phyloP scores from a whole-genome alignment of 164 flowering plant species.

The Vitis amurensis region DNA sequence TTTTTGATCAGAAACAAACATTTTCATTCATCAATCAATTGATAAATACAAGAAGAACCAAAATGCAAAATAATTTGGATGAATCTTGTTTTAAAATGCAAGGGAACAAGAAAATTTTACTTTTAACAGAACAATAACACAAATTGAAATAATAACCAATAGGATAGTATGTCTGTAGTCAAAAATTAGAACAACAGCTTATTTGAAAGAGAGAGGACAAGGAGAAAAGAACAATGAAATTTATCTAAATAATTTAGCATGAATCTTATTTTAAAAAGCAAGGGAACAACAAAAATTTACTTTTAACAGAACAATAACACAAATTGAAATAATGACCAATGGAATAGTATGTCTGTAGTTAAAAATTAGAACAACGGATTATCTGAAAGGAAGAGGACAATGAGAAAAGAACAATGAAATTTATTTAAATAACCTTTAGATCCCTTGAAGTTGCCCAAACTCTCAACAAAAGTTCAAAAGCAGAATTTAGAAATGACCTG shows the following conservation, averaged over 20 bases:
- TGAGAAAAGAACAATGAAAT: neutral
- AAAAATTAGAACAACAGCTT: neutral
- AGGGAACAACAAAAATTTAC: neutral
- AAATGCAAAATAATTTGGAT: constrained; percentile 12
- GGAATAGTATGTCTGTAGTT: neutral
- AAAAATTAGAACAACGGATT: neutral
- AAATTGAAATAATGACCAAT: neutral
- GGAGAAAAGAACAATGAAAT: neutral
- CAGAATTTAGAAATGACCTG: constrained; percentile 96
- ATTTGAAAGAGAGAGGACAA: neutral
- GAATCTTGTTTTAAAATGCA: neutral
- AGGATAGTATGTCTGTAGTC: neutral
- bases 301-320: too few species aligned
- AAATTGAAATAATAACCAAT: neutral
- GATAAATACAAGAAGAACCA: too few species aligned
- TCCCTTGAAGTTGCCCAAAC: constrained; percentile 96
- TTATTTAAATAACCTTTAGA: constrained; percentile 57
- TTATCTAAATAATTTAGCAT: constrained; percentile 13
- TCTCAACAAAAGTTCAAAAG: constrained; percentile 90
- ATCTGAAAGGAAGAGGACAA: neutral
- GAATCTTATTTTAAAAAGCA: neutral
- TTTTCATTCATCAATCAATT: too few species aligned
- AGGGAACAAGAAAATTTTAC: neutral
- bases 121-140: too few species aligned
- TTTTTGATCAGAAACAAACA: too few species aligned